Evolutionary conservation across 129 eudicot genomes (phyloP).

Genomic region (Centrapalus pauciflorus): DNA sequence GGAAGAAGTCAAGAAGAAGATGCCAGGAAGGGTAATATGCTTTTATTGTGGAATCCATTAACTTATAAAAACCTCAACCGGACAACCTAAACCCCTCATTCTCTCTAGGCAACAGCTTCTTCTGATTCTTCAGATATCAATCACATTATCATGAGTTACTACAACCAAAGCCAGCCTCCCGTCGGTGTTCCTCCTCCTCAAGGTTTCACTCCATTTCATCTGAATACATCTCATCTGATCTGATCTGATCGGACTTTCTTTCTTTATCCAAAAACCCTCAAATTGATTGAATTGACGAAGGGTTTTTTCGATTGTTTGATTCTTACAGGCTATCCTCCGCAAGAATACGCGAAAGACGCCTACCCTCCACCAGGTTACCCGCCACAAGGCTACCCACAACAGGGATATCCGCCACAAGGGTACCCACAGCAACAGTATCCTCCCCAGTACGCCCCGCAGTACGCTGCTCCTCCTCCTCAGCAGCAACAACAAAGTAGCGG

Average conservation of each 20-base stretch:
- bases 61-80: too few relatives aligned
- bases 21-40: too few relatives aligned
- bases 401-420: conserved; percentile 49
- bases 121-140: neutral
- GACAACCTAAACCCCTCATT: too few relatives aligned
- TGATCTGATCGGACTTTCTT: neutral
- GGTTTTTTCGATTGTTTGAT: neutral
- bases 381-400: conserved; percentile 45
- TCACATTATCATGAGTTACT: conserved; percentile 50
- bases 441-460: conserved; percentile 52
- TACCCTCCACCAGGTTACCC: conserved; percentile 57
- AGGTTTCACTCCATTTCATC: neutral
- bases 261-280: neutral
- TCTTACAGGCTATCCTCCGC: conserved; percentile 54
- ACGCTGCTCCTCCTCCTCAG: conserved; percentile 49
- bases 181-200: conserved; percentile 70
- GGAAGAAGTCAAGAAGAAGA: too few relatives aligned
- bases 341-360: conserved; percentile 51
- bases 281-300: neutral
- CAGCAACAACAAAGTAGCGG: conserved; percentile 37
- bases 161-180: conserved; percentile 72
- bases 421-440: conserved; percentile 50
- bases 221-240: neutral
- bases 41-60: too few relatives aligned
- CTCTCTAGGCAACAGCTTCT: too few relatives aligned